Evolutionary conservation across 352 stramenopile genomes (phyloP), one percentile per base, ranked within the genome.

Genomic region (Pythium periplocum): DNA sequence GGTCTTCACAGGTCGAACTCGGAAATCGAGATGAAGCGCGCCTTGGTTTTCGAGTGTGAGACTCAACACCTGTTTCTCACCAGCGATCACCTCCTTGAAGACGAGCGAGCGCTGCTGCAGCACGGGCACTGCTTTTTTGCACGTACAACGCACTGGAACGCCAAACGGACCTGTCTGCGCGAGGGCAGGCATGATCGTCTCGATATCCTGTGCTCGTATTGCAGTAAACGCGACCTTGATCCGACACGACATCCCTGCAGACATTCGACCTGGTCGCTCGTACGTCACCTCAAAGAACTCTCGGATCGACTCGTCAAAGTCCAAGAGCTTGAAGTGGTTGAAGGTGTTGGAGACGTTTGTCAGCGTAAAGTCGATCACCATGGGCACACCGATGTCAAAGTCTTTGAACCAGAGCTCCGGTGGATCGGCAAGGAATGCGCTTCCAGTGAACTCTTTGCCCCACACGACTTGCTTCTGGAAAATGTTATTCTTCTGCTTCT

Each of bases 331-430:
- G 62, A 97, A 96, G 39, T 86, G 83, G 67, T 96, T 97, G 59
- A 97, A 97, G 0, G 86, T 96, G 41, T 94, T 87, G 0, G 86
- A 96, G 3, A 96, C 75, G 50, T 97, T 98, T 0, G 91, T 98
- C 35, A 98, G 67, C 4, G 76, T 87, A 35, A 96, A 85, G 6
- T 43, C 54, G 30, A 82, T 63, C 37, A 47, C 63, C 54, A 93
- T 75, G 2, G 80, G 64, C 40, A 62, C 60, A 11, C 82, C 83
- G 1, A 97, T 68, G 4, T 89, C 80, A 55, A 97, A 98, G 61
- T 98, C 92, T 31, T 91, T 87, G 55, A 97, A 98, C 68, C 87
- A 80, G 17, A 98, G 64, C 17, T 66, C 55, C 4, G 72, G 41
- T 4, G 91, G 91, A 38, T 93, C 86, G 4, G 79, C 58, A 0